These are phyloP conservation scores for Linderina pennispora DNA, from an alignment of 192 early-diverging fungal genomes.

Conservation along the genomic window DNA sequence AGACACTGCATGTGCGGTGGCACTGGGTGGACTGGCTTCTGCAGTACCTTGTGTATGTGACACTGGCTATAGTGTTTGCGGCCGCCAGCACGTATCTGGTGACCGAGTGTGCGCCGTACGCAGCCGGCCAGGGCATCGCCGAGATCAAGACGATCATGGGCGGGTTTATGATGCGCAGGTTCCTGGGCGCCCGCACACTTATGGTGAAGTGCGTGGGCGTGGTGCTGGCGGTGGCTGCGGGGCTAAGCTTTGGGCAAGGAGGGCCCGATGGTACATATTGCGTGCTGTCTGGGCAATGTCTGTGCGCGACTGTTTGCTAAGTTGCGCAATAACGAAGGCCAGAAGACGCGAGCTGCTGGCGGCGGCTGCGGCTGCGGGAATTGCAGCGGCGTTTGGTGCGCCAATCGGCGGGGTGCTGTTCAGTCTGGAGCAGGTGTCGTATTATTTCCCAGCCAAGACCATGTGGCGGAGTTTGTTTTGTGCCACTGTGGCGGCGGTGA, in stretches of 20 bases:
- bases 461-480: conserved; percentile 95
- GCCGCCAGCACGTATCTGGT: conserved; percentile 69
- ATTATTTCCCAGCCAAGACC: conserved; percentile 84
- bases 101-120: conserved; percentile 70
- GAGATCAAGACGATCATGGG: conserved; percentile 80
- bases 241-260: conserved; percentile 92
- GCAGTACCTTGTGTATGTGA: conserved; percentile 31
- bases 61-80: conserved; percentile 55
- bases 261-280: conserved; percentile 93
- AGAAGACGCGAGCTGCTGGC: conserved; percentile 79
- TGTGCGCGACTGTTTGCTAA: conserved; percentile 69
- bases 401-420: conserved; percentile 85
- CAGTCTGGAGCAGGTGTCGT: conserved; percentile 51
- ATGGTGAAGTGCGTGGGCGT: conserved; percentile 83
- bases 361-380: conserved; percentile 89
- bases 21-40: conserved; percentile 39
- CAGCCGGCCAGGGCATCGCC: conserved; percentile 72
- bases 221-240: conserved; percentile 82
- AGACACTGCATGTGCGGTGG: conserved; percentile 39
- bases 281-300: conserved; percentile 89
- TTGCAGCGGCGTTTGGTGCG: conserved; percentile 95
- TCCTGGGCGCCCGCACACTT: conserved; percentile 65
- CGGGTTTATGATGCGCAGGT: conserved; percentile 66
- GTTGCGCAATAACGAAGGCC: conserved; percentile 78
- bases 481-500: conserved; percentile 82